Evolutionary conservation across 306 rosid genomes (phyloP).

Genomic region (Cicer bijugum): DNA sequence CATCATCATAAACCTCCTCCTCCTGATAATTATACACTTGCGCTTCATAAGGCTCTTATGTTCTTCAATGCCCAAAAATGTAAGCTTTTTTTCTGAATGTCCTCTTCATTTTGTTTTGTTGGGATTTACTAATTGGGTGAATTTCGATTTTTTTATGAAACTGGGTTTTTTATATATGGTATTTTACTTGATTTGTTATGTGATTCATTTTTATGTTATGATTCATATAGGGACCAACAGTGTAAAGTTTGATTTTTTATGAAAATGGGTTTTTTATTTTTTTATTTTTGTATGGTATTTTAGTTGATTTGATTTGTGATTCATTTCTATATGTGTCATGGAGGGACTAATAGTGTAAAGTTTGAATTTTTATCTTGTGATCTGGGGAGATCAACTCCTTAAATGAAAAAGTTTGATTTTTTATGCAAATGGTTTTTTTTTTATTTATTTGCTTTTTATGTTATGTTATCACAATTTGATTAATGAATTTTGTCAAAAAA

Average conservation of each 20-base stretch:
- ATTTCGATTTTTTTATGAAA: background rate
- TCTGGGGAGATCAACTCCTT: too few relatives aligned
- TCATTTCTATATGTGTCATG: background rate
- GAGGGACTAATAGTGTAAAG: background rate
- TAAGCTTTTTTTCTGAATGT: conserved; percentile 14
- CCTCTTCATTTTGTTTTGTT: conserved; percentile 12
- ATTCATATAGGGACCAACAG: too few relatives aligned
- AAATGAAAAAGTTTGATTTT: too few relatives aligned
- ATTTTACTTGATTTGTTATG: background rate
- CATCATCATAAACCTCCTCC: conserved; percentile 66
- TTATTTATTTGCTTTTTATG: too few relatives aligned
- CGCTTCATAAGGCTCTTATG: conserved; percentile 94
- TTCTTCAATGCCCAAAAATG: conserved; percentile 95
- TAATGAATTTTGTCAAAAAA: background rate
- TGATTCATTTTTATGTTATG: background rate
- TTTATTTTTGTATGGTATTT: background rate
- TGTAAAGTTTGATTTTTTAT: background rate
- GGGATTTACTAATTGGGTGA: background rate
- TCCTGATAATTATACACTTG: conserved; percentile 92
- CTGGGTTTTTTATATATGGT: background rate
- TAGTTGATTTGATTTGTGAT: background rate
- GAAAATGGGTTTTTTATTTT: background rate
- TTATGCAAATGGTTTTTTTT: too few relatives aligned
- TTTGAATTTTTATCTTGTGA: too few relatives aligned
- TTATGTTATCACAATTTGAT: background rate